phyloP scores from a whole-genome alignment of 768 basidiomycete species.

The Tricholoma furcatifolium region DNA sequence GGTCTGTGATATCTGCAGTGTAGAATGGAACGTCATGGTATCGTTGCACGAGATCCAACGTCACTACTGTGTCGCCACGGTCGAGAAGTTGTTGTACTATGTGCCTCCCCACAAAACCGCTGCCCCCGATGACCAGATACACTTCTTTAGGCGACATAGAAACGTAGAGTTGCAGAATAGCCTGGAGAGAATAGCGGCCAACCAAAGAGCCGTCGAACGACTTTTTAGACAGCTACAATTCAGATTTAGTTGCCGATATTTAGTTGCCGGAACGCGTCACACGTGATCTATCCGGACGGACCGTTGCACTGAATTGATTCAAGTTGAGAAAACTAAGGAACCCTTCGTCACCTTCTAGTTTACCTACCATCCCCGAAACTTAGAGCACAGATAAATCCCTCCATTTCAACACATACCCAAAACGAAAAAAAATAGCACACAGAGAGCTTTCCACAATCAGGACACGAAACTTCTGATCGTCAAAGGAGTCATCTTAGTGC shows the following conservation, averaged over 20 bases:
- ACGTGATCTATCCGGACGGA: no score
- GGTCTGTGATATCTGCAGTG: conserved; percentile 84
- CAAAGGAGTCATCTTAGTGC: no score
- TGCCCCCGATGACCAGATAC: conserved; percentile 92
- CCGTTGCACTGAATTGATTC: no score
- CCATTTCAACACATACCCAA: no score
- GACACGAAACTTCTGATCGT: no score
- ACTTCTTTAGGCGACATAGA: conserved; percentile 47
- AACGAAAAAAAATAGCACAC: no score
- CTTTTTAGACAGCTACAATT: conserved; percentile 15
- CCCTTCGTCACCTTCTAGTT: no score
- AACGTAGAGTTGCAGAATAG: neutral
- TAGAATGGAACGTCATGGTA: conserved; percentile 87
- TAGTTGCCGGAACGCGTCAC: conserved; percentile 31
- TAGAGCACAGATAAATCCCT: no score
- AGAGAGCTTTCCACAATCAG: no score
- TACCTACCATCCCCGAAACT: no score
- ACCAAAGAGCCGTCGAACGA: conserved; percentile 18
- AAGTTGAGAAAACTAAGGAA: no score
- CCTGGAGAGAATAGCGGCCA: neutral
- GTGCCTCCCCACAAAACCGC: conserved; percentile 88
- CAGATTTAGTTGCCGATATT: no score
- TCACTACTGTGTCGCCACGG: conserved; percentile 77
- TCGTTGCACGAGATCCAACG: conserved; percentile 91
- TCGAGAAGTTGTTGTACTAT: conserved; percentile 84